phyloP scores from a whole-genome alignment of 2,329 filamentous ascomycete species.

The Colletotrichum neosansevieriae region DNA sequence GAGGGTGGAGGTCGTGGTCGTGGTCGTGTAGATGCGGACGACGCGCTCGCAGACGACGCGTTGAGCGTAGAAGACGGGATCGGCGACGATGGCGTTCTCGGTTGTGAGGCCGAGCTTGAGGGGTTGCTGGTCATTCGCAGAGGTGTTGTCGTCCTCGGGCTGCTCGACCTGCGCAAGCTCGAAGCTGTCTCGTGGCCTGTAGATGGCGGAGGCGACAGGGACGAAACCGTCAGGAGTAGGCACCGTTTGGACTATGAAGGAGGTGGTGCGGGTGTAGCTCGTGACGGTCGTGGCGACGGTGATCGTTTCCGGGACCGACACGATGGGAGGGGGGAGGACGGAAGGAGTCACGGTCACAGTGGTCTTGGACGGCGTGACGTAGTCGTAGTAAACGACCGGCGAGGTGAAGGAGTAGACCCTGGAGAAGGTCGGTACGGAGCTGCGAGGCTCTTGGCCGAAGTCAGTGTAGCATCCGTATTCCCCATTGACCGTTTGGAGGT shows the following conservation, averaged over 20 bases:
- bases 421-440: conserved; percentile 17
- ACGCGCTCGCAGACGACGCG: conserved; percentile 29
- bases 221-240: neutral
- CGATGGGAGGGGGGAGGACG: neutral
- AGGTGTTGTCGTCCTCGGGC: neutral
- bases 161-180: neutral
- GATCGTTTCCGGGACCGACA: neutral
- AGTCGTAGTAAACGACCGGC: conserved; percentile 25
- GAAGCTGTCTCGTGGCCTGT: neutral
- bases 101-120: conserved; percentile 2
- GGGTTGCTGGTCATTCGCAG: neutral
- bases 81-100: neutral
- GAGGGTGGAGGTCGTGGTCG: conserved; percentile 12
- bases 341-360: conserved; percentile 27
- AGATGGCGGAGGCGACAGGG: conserved; percentile 16
- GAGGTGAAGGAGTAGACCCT: conserved; percentile 28
- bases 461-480: conserved; percentile 37
- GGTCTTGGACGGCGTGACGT: conserved; percentile 17
- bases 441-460: neutral
- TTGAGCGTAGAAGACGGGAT: conserved; percentile 10
- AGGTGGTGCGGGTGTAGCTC: conserved; percentile 9
- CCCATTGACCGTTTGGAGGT: conserved; percentile 8
- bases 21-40: conserved; percentile 26
- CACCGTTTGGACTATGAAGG: neutral
- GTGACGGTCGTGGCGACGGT: conserved; percentile 5